Evolutionary conservation across 2,329 filamentous ascomycete species (phyloP), one percentile per base, ranked within the genome.

Genomic region (Sporothrix brunneoviolacea): DNA sequence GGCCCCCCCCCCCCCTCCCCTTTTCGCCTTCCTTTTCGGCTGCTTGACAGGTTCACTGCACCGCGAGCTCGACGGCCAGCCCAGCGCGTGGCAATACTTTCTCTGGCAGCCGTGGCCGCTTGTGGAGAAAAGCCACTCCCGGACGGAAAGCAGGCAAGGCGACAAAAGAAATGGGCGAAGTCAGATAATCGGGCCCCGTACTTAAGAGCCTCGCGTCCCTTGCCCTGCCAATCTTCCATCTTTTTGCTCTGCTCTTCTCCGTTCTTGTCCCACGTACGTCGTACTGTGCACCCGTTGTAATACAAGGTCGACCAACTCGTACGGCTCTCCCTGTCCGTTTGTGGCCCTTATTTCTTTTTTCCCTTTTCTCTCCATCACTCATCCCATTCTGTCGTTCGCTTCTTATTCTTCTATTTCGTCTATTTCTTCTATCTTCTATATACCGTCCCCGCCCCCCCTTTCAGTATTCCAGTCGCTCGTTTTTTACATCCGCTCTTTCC

Each of bases 251-350:
- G 16, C 15, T 41, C 15, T 8, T 36, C 22, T 13, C n/a, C n/a
- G 18, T 22, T 8, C 19, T 45, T 38, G 33, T 47, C 44, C 44
- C 43, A 37, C 43, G 27, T 9, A 32, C 30, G 16, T 8, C 13
- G 32, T 37, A n/a, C 33, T 36, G 21, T 45, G n/a, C 24, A 21
- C 36, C 39, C 22, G 27, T 24, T 24, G 24, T 27, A 22, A 44
- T 45, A 45, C 43, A 46, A 37, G 33, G 33, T 30, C 33, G 43
- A 46, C 43, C 33, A 32, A 35, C 36, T 36, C 42, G 42, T 24
- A 24, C 32, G n/a, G n/a, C n/a, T n/a, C 7, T 44, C 22, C 22
- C 19, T 46, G 16, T n/a, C 32, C 35, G 10, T 38, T 28, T 6
- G 7, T 18, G n/a, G 39, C 32, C 16, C 22, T 39, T 33, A 16